phyloP scores from a whole-genome alignment of 2,329 filamentous ascomycete genomes.

The Aspergillus proliferans region DNA sequence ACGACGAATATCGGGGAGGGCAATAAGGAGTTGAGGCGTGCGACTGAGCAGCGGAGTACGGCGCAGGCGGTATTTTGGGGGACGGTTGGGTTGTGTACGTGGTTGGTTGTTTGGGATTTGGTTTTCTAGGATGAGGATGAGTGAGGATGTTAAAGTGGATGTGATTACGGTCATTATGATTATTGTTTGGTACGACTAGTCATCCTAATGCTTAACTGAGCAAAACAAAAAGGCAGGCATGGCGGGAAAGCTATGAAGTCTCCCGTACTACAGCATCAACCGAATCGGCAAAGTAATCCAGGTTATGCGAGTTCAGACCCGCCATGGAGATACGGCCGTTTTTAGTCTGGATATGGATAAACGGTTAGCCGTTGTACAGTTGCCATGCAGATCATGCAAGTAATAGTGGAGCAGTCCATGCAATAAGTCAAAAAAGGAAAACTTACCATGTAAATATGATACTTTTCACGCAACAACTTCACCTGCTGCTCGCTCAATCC shows the following conservation, averaged over 20 bases:
- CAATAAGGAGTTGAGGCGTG: constrained; percentile 85
- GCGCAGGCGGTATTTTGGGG: constrained; percentile 75
- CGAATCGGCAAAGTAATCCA: constrained; percentile 88
- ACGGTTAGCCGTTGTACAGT: constrained; percentile 1
- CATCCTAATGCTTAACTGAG: not conserved
- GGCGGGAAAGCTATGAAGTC: constrained; percentile 19
- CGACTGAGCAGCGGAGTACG: constrained; percentile 63
- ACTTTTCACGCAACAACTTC: constrained; percentile 39
- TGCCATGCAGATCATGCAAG: not conserved
- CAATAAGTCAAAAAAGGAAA: constrained; percentile 1
- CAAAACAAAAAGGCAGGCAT: not conserved
- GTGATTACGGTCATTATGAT: too few species aligned
- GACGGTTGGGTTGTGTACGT: constrained; percentile 67
- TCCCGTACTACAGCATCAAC: constrained; percentile 71
- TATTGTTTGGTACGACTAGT: constrained; percentile 1
- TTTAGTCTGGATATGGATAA: constrained; percentile 57
- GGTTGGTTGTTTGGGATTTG: constrained; percentile 72
- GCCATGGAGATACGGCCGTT: constrained; percentile 98
- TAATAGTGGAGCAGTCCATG: not conserved
- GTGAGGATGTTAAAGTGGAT: too few species aligned
- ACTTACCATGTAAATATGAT: constrained; percentile 46
- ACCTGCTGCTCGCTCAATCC: constrained; percentile 48
- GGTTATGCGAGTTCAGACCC: constrained; percentile 84
- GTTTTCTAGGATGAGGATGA: constrained; percentile 29
- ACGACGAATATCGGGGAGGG: constrained; percentile 81